Percentiles rank a stretch among this genome's conserved stretches.
phyloP scores from a whole-genome alignment of 768 basidiomycete species.

The Pleurotus salmoneostramineus region DNA sequence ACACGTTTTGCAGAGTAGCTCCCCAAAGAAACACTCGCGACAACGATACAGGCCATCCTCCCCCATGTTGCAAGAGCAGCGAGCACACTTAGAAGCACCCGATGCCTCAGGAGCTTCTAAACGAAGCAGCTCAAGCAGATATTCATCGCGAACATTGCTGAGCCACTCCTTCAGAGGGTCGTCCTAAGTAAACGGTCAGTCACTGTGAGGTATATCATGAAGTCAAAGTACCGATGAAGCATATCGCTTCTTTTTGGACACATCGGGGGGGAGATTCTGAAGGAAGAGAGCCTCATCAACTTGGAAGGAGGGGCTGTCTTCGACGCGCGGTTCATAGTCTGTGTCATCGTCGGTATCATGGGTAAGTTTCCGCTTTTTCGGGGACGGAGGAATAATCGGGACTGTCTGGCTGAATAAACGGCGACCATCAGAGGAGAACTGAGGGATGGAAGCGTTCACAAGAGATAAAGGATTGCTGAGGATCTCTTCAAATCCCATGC shows the following conservation, averaged over 20 bases:
- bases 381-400: neutral
- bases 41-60: slow-evolving; percentile 4
- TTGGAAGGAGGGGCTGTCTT: neutral
- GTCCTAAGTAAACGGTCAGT: neutral
- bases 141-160: neutral
- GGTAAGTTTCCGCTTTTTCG: neutral
- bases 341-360: neutral
- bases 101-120: neutral
- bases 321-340: neutral
- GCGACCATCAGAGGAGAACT: neutral
- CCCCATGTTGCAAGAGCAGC: neutral
- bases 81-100: neutral
- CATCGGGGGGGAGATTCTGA: neutral
- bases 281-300: neutral
- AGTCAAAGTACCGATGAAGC: neutral
- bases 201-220: neutral
- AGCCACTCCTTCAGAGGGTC: neutral
- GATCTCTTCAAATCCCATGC: neutral
- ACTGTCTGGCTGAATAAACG: neutral
- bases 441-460: neutral
- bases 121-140: slow-evolving; percentile 1
- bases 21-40: slow-evolving; percentile 9
- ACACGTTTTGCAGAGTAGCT: slow-evolving; percentile 6
- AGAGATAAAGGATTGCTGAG: neutral
- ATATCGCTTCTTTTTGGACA: neutral